Evolutionary conservation across 2,329 filamentous ascomycete genomes (phyloP).

Genomic region (Penicillium vulpinum): DNA sequence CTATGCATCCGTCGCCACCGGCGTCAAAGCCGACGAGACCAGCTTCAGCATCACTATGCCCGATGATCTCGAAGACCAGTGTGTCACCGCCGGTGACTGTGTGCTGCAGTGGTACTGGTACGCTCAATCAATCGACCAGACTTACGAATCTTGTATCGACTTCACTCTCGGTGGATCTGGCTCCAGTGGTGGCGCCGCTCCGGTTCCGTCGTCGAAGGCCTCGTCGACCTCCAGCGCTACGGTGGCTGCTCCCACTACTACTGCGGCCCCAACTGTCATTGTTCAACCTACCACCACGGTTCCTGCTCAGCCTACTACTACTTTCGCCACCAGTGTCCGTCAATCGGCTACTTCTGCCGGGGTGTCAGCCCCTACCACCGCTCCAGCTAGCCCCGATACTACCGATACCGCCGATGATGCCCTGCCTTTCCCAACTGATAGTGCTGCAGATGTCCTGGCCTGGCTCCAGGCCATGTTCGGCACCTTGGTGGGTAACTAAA

Average conservation of each 20-base stretch:
- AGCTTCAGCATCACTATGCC: conserved; percentile 36
- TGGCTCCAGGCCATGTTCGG: conserved; percentile 18
- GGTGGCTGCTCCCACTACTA: background rate
- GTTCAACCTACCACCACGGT: background rate
- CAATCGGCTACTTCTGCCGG: conserved; percentile 5
- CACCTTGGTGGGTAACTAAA: conserved; percentile 19
- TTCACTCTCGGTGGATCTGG: conserved; percentile 31
- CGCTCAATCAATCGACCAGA: conserved; percentile 36
- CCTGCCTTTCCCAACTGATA: conserved; percentile 16
- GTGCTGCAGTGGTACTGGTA: conserved; percentile 41
- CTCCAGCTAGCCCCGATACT: background rate
- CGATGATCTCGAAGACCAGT: conserved; percentile 29
- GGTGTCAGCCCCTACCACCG: conserved; percentile 1
- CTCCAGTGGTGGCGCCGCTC: conserved; percentile 6
- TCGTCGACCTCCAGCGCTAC: background rate
- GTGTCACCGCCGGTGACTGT: conserved; percentile 31
- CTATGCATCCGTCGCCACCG: conserved; percentile 34
- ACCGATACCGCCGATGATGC: conserved; percentile 6
- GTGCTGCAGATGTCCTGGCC: conserved; percentile 12
- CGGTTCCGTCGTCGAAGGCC: background rate
- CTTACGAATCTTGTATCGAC: conserved; percentile 39
- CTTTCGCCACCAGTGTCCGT: conserved; percentile 21
- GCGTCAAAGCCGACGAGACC: conserved; percentile 28
- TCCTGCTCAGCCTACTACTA: conserved; percentile 15
- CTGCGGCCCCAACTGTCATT: background rate